Evolutionary conservation across 345 rosid genomes (phyloP).

Genomic region (Citrus unshiu): DNA sequence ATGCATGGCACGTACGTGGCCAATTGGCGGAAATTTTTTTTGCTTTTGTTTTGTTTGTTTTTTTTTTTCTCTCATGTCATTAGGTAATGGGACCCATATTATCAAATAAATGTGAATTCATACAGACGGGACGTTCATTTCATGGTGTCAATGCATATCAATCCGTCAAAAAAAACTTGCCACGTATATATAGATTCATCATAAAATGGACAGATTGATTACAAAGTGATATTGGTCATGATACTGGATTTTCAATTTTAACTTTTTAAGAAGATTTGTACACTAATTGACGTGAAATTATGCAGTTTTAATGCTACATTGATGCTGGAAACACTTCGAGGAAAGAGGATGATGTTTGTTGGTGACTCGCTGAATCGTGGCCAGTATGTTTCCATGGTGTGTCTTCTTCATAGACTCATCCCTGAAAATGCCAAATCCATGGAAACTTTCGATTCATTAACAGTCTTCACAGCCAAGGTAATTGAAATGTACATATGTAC

Average conservation of each 20-base stretch:
- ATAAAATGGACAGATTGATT: too few species aligned
- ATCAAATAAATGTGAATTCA: too few species aligned
- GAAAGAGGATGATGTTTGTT: slow-evolving; percentile 91
- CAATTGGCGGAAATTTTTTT: neutral
- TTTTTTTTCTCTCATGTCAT: neutral
- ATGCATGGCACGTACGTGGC: neutral
- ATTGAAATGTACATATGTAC: neutral
- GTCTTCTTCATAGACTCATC: slow-evolving; percentile 80
- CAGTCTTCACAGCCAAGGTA: slow-evolving; percentile 88
- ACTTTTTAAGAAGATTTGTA: neutral
- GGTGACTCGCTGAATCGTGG: slow-evolving; percentile 97
- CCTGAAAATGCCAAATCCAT: slow-evolving; percentile 75
- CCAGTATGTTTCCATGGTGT: slow-evolving; percentile 80
- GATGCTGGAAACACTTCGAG: slow-evolving; percentile 77
- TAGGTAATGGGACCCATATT: neutral
- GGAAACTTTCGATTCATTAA: slow-evolving; percentile 70
- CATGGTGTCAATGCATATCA: too few species aligned
- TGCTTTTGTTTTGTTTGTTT: neutral
- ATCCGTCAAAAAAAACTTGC: too few species aligned
- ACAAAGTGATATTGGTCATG: neutral
- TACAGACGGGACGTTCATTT: too few species aligned
- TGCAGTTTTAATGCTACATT: slow-evolving; percentile 79
- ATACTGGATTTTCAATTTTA: neutral
- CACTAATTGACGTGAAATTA: too few species aligned
- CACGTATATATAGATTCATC: too few species aligned